A percentile compares a stretch with the other conserved stretches of the same genome.
phyloP scores from a whole-genome alignment of 208 protist species.

The Novymonas esmeraldas region DNA sequence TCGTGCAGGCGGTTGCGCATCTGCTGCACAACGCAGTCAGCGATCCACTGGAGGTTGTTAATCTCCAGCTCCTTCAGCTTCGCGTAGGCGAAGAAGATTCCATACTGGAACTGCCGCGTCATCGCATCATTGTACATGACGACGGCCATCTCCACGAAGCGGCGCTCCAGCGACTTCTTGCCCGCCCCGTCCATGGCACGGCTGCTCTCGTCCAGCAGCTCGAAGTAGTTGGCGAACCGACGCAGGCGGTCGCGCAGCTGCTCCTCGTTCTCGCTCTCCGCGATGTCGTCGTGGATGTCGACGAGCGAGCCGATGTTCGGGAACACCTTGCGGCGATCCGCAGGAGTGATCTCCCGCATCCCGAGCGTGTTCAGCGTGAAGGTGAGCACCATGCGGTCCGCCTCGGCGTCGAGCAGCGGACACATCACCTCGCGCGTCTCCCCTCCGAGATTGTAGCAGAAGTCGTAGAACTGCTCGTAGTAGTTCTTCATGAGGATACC shows the following conservation, averaged over 20 bases:
- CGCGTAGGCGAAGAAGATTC: slow-evolving; percentile 92
- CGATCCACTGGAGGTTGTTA: slow-evolving; percentile 92
- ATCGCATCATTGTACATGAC: slow-evolving; percentile 86
- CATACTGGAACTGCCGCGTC: slow-evolving; percentile 92
- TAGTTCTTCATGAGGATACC: slow-evolving; percentile 98
- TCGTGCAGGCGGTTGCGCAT: slow-evolving; percentile 88
- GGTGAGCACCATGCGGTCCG: slow-evolving; percentile 97
- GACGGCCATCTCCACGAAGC: slow-evolving; percentile 88
- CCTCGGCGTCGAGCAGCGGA: slow-evolving; percentile 94
- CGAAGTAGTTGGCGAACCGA: slow-evolving; percentile 74
- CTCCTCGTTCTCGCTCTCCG: slow-evolving; percentile 80
- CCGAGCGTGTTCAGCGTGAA: slow-evolving; percentile 98
- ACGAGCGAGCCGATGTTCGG: slow-evolving; percentile 90
- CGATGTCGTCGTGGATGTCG: slow-evolving; percentile 89
- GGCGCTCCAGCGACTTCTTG: slow-evolving; percentile 84
- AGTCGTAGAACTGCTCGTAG: slow-evolving; percentile 98
- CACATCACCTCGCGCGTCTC: slow-evolving; percentile 92
- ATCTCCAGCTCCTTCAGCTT: slow-evolving; percentile 95
- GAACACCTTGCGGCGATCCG: slow-evolving; percentile 82
- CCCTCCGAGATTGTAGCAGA: slow-evolving; percentile 90
- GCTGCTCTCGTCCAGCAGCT: slow-evolving; percentile 78
- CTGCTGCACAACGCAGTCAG: slow-evolving; percentile 92
- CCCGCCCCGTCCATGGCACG: slow-evolving; percentile 50
- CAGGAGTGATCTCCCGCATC: slow-evolving; percentile 84
- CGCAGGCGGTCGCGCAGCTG: slow-evolving; percentile 82